These are phyloP conservation scores for Sedum album DNA, from an alignment of 164 flowering plant species.

Conservation along the genomic window DNA sequence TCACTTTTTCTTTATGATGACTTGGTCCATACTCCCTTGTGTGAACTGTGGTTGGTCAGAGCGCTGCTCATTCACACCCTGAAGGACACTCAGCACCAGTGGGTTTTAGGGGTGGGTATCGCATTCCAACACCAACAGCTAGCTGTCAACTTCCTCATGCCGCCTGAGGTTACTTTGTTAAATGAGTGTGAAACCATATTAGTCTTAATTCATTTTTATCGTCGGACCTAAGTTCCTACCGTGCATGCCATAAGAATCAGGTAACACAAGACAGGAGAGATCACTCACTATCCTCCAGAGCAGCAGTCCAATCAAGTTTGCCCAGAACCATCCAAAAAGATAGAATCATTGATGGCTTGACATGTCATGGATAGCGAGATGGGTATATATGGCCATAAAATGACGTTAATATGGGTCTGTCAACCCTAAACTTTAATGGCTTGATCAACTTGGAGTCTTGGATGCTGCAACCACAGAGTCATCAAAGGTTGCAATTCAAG, in stretches of 20 bases:
- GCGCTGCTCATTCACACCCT: slow-evolving; percentile 5
- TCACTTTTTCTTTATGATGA: neutral
- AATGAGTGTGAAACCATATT: slow-evolving; percentile 1
- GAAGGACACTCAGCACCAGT: neutral
- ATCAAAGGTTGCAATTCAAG: neutral
- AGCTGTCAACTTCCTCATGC: neutral
- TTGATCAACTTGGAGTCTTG: slow-evolving; percentile 1
- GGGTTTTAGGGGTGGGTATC: no score
- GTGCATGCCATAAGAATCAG: no score
- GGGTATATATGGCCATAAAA: neutral
- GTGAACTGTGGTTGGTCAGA: neutral
- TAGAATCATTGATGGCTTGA: neutral
- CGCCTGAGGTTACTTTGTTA: neutral
- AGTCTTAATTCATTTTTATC: no score
- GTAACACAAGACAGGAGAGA: neutral
- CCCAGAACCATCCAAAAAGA: neutral
- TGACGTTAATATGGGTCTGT: neutral
- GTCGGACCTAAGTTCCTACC: no score
- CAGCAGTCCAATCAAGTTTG: neutral
- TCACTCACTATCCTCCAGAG: neutral
- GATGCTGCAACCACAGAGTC: neutral
- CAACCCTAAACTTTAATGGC: neutral
- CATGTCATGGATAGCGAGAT: neutral
- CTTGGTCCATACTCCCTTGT: no score
- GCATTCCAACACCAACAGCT: neutral